Percentiles rank a stretch among this genome's conserved stretches.
Evolutionary conservation across 768 basidiomycete genomes (phyloP).

Genomic region (Filobasidium wieringae): DNA sequence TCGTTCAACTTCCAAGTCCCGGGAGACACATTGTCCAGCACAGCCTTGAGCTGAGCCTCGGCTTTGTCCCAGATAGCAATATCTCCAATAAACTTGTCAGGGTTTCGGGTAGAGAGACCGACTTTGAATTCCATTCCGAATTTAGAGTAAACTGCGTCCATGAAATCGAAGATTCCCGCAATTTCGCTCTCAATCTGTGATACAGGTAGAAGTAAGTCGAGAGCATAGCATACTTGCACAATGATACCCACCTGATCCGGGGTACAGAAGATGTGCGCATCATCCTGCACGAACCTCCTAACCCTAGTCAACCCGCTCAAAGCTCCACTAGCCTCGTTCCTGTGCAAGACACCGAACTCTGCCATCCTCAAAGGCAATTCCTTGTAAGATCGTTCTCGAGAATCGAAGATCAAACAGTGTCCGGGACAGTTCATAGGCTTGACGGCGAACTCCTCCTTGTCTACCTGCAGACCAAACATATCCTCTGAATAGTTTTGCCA

Average conservation of each 20-base stretch:
- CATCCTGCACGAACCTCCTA: conserved; percentile 90
- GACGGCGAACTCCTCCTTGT: conserved; percentile 90
- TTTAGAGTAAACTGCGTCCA: conserved; percentile 80
- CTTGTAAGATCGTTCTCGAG: conserved; percentile 81
- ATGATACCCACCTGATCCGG: conserved; percentile 55
- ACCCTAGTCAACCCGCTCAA: conserved; percentile 87
- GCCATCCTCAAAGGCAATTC: conserved; percentile 96
- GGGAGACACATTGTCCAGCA: conserved; percentile 72
- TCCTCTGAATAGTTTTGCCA: conserved; percentile 97
- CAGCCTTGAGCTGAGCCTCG: conserved; percentile 46
- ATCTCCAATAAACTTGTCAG: conserved; percentile 81
- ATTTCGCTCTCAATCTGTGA: conserved; percentile 76
- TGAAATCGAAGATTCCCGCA: conserved; percentile 76
- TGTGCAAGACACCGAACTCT: conserved; percentile 92
- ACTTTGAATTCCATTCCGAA: conserved; percentile 93
- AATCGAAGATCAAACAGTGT: conserved; percentile 90
- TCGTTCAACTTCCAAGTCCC: conserved; percentile 87
- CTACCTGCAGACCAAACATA: conserved; percentile 89
- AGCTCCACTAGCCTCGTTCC: conserved; percentile 92
- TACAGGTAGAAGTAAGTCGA: not conserved
- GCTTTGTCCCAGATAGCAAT: conserved; percentile 84
- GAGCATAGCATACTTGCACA: too few relatives aligned
- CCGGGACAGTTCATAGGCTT: conserved; percentile 99
- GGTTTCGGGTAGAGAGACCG: conserved; percentile 80
- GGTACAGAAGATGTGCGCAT: conserved; percentile 98